These are phyloP conservation scores for Coccomyxa sp. DNA, from an alignment of 139 green algal species.

Conservation along the genomic window DNA sequence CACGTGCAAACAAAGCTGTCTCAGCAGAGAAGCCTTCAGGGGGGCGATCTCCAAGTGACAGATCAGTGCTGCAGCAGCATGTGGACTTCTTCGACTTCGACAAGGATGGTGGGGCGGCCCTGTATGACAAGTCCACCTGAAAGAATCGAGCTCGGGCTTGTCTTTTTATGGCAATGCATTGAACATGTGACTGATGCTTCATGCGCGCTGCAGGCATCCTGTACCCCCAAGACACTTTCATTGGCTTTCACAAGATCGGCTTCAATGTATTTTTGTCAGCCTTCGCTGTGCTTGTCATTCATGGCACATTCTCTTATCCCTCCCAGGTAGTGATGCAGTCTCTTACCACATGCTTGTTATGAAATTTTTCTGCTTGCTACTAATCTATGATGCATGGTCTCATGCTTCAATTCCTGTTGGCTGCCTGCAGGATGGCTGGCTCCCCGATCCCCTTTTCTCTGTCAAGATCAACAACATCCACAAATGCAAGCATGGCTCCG, in stretches of 20 bases:
- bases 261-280: constrained; percentile 48
- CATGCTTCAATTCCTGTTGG: too few species aligned
- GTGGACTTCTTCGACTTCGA: constrained; percentile 45
- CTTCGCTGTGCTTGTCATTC: constrained; percentile 55
- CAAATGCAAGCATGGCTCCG: constrained; percentile 59
- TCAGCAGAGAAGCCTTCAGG: constrained; percentile 28
- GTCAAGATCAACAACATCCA: constrained; percentile 47
- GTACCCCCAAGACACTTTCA: constrained; percentile 49
- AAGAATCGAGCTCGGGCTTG: not conserved
- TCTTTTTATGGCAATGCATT: not conserved
- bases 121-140: not conserved
- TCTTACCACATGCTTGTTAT: too few species aligned
- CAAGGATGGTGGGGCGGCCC: constrained; percentile 6
- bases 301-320: constrained; percentile 49
- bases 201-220: constrained; percentile 31
- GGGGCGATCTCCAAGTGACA: constrained; percentile 14
- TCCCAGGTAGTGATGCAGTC: not conserved
- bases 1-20: not conserved
- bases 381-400: too few species aligned
- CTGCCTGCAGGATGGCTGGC: constrained; percentile 25
- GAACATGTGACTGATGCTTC: not conserved
- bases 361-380: too few species aligned
- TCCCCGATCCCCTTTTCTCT: constrained; percentile 43
- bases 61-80: constrained; percentile 57
- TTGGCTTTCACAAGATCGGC: constrained; percentile 8